phyloP scores from a whole-genome alignment of 495 filamentous ascomycete genomes.

The Neurospora sp. region DNA sequence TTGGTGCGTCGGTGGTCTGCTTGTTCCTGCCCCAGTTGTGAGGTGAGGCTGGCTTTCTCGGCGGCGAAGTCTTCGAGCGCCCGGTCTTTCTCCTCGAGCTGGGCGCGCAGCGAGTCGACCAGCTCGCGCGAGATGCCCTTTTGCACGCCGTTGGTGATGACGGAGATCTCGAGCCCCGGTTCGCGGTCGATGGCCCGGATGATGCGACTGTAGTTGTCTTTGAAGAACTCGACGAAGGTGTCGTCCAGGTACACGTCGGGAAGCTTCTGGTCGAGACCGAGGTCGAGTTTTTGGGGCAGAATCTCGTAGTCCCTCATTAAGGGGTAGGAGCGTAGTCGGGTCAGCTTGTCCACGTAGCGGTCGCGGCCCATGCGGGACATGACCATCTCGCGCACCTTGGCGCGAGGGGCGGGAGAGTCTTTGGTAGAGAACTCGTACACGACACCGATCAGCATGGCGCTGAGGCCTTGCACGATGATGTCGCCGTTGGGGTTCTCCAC shows the following conservation, averaged over 20 bases:
- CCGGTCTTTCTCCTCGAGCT: conserved; percentile 63
- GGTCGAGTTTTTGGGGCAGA: conserved; percentile 55
- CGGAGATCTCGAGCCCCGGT: conserved; percentile 72
- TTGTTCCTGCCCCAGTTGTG: conserved; percentile 67
- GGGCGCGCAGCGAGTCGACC: conserved; percentile 69
- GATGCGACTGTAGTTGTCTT: conserved; percentile 86
- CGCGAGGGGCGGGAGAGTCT: conserved; percentile 82
- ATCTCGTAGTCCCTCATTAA: conserved; percentile 88
- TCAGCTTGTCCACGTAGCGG: conserved; percentile 79
- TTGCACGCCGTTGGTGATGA: conserved; percentile 66
- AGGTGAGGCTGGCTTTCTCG: conserved; percentile 54
- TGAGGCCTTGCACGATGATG: conserved; percentile 67
- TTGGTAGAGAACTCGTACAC: conserved; percentile 97
- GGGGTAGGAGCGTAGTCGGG: conserved; percentile 67
- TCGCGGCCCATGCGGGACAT: conserved; percentile 73
- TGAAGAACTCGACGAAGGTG: conserved; percentile 86
- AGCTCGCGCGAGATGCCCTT: conserved; percentile 76
- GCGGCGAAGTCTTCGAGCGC: conserved; percentile 58
- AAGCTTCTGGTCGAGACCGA: conserved; percentile 46
- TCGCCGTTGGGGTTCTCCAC: conserved; percentile 51
- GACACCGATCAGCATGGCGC: conserved; percentile 73
- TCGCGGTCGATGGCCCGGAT: conserved; percentile 84
- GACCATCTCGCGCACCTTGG: conserved; percentile 72
- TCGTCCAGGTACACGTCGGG: conserved; percentile 82
- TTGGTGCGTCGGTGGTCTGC: conserved; percentile 63